Base-by-base conservation (phyloP, 805 yeast genomes). In the Ogataea haglerorum region DNA sequence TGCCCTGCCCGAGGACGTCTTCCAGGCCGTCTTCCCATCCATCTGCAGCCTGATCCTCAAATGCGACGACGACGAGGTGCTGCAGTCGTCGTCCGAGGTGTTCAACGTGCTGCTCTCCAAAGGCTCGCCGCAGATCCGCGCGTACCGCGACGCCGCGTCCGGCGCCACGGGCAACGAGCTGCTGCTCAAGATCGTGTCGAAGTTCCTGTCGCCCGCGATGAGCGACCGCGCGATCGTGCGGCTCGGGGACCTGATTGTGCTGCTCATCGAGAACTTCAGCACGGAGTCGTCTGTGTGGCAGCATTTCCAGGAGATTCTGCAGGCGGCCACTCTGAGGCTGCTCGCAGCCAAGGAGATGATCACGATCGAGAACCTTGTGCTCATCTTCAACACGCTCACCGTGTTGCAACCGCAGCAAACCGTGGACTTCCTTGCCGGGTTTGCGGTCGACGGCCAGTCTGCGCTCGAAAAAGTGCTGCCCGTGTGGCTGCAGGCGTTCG, bases 401-500 rank as follows among this genome's bases (percentile, higher is more conserved):
- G 65, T 77, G 27, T 58, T 71, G 2, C 79, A 89, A 27, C 80
- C 93, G 0, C 60, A 60, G 6, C 80, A 80, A 13, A 80, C 87
- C 26, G 63, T 90, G 2, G 69, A 77, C 28, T 80, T 87, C 42
- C 70, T 91, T 37, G 64, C 69, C 15, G 61, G 63, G 7, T 64
- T 76, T 42, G 30, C 38, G 28, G 21, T 53, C 13, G 64, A 65
- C 3, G 40, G 45, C 2, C 47, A 13, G 43, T 52, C 69, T 18
- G 82, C 84, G 1, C 65, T 89, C 8, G 65, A 66, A 17, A 61
- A 73, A 3, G 76, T 87, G 1, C 58, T 91, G 37, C 81, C 82
- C 2, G 81, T 85, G 37, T 93, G 98, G 98, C 73, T 91, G 35
- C 78, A 76, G 18, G 75, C 87, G 2, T 90, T 87, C 61, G 91